Evolutionary conservation across 352 stramenopile species (phyloP).

Genomic region (Phytopythium cucurbitacearum): DNA sequence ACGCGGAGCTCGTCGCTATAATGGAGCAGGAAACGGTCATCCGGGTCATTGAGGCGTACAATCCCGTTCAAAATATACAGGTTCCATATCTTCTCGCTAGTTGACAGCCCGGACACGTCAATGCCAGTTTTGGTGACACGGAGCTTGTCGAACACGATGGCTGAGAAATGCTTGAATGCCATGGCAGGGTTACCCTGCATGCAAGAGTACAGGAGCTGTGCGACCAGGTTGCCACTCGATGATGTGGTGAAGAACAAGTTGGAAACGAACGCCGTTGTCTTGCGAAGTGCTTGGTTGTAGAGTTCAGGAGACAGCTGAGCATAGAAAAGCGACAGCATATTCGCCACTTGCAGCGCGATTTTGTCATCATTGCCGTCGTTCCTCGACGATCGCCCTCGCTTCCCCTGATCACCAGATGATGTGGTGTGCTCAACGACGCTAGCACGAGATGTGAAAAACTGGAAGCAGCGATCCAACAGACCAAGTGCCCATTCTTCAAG

Average conservation of each 20-base stretch:
- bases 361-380: slow-evolving; percentile 32
- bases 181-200: slow-evolving; percentile 37
- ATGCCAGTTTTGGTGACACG: slow-evolving; percentile 26
- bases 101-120: slow-evolving; percentile 31
- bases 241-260: slow-evolving; percentile 55
- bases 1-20: slow-evolving; percentile 32
- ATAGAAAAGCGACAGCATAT: slow-evolving; percentile 59
- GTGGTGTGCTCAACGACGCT: slow-evolving; percentile 24
- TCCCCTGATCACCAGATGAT: slow-evolving; percentile 12
- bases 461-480: slow-evolving; percentile 58
- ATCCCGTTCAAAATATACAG: slow-evolving; percentile 51
- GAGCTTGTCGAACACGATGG: slow-evolving; percentile 45
- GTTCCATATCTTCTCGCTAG: slow-evolving; percentile 67
- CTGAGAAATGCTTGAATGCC: slow-evolving; percentile 35
- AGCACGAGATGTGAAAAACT: slow-evolving; percentile 56
- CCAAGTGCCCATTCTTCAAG: slow-evolving; percentile 66
- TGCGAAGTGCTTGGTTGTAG: slow-evolving; percentile 46
- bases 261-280: slow-evolving; percentile 50
- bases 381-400: slow-evolving; percentile 12
- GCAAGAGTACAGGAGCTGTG: slow-evolving; percentile 45
- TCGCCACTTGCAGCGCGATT: slow-evolving; percentile 52
- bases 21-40: slow-evolving; percentile 22
- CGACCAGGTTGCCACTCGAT: slow-evolving; percentile 59
- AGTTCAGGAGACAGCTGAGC: slow-evolving; percentile 58
- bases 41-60: slow-evolving; percentile 33